A percentile compares a stretch with the other conserved stretches of the same genome.
These are phyloP conservation scores for Fusarium bulbicola DNA, from an alignment of 2,329 filamentous ascomycete species.

Conservation along the genomic window DNA sequence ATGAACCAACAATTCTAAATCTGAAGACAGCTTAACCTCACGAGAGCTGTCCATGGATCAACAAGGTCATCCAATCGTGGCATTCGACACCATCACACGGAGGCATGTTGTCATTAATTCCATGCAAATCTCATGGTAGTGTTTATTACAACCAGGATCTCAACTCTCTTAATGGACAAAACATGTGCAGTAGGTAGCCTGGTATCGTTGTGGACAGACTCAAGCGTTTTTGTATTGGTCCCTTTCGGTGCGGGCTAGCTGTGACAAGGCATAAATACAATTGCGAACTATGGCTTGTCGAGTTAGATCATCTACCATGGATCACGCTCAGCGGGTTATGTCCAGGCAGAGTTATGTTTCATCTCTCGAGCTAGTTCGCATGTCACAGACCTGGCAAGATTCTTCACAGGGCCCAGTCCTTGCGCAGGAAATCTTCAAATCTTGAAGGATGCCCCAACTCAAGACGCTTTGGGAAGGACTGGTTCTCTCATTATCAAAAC, in stretches of 20 bases:
- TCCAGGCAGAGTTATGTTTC: background rate
- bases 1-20: background rate
- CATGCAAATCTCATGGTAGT: too few species aligned
- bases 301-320: background rate
- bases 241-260: background rate
- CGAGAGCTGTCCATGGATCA: background rate
- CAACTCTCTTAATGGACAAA: too few species aligned
- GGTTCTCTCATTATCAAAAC: constrained; percentile 10
- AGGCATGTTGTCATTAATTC: too few species aligned
- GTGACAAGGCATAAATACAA: background rate
- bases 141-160: too few species aligned
- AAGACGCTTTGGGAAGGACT: background rate
- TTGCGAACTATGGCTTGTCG: background rate
- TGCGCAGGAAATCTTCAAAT: background rate
- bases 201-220: too few species aligned
- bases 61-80: too few species aligned
- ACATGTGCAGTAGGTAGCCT: too few species aligned
- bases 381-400: background rate
- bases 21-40: background rate
- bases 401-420: background rate
- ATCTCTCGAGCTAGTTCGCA: background rate
- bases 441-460: background rate
- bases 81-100: too few species aligned
- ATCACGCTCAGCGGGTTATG: background rate
- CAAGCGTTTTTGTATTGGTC: too few species aligned